These are phyloP conservation scores for Umbellularia californica DNA, from an alignment of 164 flowering plant species.

Conservation along the genomic window DNA sequence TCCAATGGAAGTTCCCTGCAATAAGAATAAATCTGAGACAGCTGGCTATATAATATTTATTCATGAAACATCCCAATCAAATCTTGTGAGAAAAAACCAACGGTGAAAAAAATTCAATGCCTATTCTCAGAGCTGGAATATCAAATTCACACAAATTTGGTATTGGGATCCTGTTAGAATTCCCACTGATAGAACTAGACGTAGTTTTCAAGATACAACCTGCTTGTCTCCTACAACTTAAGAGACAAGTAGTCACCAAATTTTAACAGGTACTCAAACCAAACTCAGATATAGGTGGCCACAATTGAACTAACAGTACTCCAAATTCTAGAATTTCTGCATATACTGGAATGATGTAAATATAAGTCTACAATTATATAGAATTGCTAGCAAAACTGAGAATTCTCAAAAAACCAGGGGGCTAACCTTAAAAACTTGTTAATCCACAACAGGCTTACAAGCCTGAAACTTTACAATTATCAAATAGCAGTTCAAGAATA, in stretches of 20 bases:
- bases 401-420: not conserved
- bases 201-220: not conserved
- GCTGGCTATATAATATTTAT: no score
- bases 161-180: not conserved
- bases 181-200: not conserved
- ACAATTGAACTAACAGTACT: not conserved
- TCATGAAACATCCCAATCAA: not conserved
- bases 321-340: not conserved
- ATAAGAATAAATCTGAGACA: slow-evolving; percentile 7
- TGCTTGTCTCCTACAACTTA: not conserved
- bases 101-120: not conserved
- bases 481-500: not conserved
- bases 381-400: no score
- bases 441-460: not conserved
- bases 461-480: not conserved
- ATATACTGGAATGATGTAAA: no score
- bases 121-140: not conserved
- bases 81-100: not conserved
- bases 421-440: not conserved
- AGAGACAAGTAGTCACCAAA: not conserved
- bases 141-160: not conserved
- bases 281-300: not conserved
- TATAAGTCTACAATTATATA: no score
- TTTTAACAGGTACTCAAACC: not conserved
- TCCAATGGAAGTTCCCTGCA: slow-evolving; percentile 95